Percentiles rank a stretch among this genome's conserved stretches.
These are phyloP conservation scores for Mortierella antarctica DNA, from an alignment of 192 early-diverging fungal genomes.

Conservation along the genomic window DNA sequence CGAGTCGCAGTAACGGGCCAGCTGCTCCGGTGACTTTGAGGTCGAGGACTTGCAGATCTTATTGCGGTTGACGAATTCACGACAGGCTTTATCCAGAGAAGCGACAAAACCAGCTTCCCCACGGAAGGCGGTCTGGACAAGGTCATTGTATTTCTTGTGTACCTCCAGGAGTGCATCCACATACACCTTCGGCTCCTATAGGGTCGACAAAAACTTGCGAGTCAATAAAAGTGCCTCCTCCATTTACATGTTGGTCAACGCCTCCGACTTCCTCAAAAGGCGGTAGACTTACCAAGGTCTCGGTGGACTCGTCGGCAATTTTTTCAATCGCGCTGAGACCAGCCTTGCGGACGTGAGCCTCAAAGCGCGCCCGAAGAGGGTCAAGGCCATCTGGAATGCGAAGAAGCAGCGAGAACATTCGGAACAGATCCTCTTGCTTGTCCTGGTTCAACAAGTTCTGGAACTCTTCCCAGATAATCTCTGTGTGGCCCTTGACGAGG, in stretches of 20 bases:
- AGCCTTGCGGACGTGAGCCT: slow-evolving; percentile 80
- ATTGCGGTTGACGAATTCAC: slow-evolving; percentile 94
- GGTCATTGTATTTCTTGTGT: slow-evolving; percentile 85
- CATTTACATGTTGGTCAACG: neutral
- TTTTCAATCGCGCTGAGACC: slow-evolving; percentile 84
- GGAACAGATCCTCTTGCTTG: slow-evolving; percentile 87
- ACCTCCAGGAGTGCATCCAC: slow-evolving; percentile 89
- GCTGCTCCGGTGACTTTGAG: slow-evolving; percentile 85
- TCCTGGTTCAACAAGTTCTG: slow-evolving; percentile 88
- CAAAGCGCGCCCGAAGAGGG: slow-evolving; percentile 80
- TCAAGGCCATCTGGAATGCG: slow-evolving; percentile 89
- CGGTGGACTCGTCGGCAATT: slow-evolving; percentile 70
- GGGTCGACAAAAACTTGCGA: neutral
- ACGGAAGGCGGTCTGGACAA: slow-evolving; percentile 83
- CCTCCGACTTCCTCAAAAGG: neutral
- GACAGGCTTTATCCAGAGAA: slow-evolving; percentile 93
- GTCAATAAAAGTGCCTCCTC: neutral
- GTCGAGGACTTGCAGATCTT: slow-evolving; percentile 76
- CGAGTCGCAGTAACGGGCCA: slow-evolving; percentile 92
- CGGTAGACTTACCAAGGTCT: slow-evolving; percentile 57
- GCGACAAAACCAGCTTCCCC: slow-evolving; percentile 90
- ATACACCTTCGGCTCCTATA: slow-evolving; percentile 83
- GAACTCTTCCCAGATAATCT: slow-evolving; percentile 90
- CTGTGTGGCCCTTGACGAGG: slow-evolving; percentile 87
- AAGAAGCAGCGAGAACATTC: slow-evolving; percentile 85